Evolutionary conservation across 2,329 filamentous ascomycete species (phyloP).

Genomic region (Aspergillus jensenii): DNA sequence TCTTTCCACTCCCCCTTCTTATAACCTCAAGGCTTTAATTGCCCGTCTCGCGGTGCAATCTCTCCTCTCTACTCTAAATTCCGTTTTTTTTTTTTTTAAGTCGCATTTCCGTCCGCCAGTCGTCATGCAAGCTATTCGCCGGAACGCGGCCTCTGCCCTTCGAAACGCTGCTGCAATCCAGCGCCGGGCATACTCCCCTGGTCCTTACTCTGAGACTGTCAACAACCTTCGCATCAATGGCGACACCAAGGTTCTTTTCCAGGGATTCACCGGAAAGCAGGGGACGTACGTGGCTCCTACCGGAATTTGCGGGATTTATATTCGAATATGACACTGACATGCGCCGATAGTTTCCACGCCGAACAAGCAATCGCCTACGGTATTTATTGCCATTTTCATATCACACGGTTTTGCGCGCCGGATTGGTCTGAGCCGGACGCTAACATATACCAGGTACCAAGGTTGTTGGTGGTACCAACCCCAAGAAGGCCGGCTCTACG

Average conservation of each 20-base stretch:
- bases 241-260: conserved; percentile 93
- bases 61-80: conserved; percentile 18
- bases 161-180: conserved; percentile 60
- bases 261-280: conserved; percentile 97
- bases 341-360: conserved; percentile 77
- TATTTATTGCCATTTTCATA: conserved; percentile 45
- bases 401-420: conserved; percentile 2
- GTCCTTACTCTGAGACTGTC: conserved; percentile 69
- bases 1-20: conserved; percentile 14
- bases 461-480: conserved; percentile 97
- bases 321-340: conserved; percentile 8
- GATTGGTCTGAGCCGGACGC: conserved; percentile 12
- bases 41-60: conserved; percentile 18
- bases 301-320: conserved; percentile 31
- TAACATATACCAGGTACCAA: conserved; percentile 70
- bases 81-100: conserved; percentile 1
- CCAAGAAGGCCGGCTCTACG: conserved; percentile 91
- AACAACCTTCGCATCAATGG: conserved; percentile 89
- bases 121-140: conserved; percentile 79
- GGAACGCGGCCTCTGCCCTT: conserved; percentile 69
- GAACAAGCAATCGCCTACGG: conserved; percentile 98
- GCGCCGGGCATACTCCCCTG: conserved; percentile 74
- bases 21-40: conserved; percentile 16
- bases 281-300: conserved; percentile 70
- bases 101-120: conserved; percentile 13